Base-by-base conservation (phyloP, 2,329 filamentous ascomycete genomes). In the Cytospora chrysosperma region DNA sequence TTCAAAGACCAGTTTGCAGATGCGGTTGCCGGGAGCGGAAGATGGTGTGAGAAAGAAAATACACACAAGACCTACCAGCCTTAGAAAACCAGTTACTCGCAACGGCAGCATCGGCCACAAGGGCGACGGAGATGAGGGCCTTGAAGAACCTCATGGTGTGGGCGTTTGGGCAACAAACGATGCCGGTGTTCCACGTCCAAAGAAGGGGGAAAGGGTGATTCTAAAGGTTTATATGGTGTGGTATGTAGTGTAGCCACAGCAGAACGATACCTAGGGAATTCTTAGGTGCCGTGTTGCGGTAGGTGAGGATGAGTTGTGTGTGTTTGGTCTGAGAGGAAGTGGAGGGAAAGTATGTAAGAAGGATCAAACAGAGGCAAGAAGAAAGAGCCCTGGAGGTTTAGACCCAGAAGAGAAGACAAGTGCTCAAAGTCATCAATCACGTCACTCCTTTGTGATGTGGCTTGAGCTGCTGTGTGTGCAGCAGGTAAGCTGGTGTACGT, bases 81-180 rank as follows among this genome's bases (percentile, higher is more conserved):
- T 92, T 95, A 74, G 85, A 86, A 74, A 96, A 93, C 93, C 93
- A 97, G 76, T 79, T 61, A 79, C 88, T 93, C 68, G 88, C 91
- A 67, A 86, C 78, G 55, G 86, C 87, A 67, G 83, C 84, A 73
- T 91, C 86, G 49, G 89, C 85, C 73, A 90, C 89, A 64, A 96
- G 80, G 71, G 87, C 86, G 73, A 91, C 82, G 72, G 91, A 81
- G 69, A 94, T 78, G 77, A 92, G 75, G 74, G 88, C 84, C 67
- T 84, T 81, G 73, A 92, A 78, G 77, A 95, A 85, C 82, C 86
- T 95, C 93, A 97, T 97, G 86, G 71, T 56, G 65, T 65, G 2
- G 50, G 8, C 30, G 57, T 30, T 59, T 15, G n/a, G n/a, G n/a
- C n/a, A n/a, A n/a, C n/a, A n/a, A n/a, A 27, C 19, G 37, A 32